These are phyloP conservation scores for Talaromyces wortmannii DNA, from an alignment of 495 filamentous ascomycete genomes.

Conservation along the genomic window DNA sequence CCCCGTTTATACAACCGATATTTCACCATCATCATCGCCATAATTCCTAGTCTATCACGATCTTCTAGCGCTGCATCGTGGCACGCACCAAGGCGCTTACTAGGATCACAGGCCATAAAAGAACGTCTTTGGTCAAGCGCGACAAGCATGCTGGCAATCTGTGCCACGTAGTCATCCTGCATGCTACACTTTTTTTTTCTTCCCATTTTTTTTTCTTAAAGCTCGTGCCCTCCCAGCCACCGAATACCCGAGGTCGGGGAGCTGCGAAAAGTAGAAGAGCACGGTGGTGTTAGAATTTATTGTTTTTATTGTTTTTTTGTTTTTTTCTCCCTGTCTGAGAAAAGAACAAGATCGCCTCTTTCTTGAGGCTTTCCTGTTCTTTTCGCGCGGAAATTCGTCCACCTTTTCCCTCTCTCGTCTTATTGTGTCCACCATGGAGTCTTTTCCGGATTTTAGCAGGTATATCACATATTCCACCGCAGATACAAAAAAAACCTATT, in stretches of 20 bases:
- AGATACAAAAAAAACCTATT: not conserved
- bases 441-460: slow-evolving; percentile 8
- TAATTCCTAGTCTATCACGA: not conserved
- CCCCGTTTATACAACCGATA: not conserved
- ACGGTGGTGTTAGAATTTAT: not conserved
- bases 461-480: not conserved
- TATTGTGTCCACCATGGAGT: slow-evolving; percentile 2
- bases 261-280: not conserved
- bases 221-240: not conserved
- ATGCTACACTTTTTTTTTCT: not conserved
- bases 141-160: not conserved
- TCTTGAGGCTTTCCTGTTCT: too few relatives aligned
- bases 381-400: too few relatives aligned
- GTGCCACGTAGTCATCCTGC: not conserved
- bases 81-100: not conserved
- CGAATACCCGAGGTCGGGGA: not conserved
- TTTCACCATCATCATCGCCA: not conserved
- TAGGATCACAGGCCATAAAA: not conserved
- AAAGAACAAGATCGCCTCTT: not conserved
- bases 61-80: not conserved
- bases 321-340: not conserved
- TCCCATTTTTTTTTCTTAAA: not conserved
- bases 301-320: not conserved
- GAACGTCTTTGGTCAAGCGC: not conserved
- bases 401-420: too few relatives aligned